These are phyloP conservation scores for Xylariales sp. DNA, from an alignment of 2,329 filamentous ascomycete genomes.

Conservation along the genomic window DNA sequence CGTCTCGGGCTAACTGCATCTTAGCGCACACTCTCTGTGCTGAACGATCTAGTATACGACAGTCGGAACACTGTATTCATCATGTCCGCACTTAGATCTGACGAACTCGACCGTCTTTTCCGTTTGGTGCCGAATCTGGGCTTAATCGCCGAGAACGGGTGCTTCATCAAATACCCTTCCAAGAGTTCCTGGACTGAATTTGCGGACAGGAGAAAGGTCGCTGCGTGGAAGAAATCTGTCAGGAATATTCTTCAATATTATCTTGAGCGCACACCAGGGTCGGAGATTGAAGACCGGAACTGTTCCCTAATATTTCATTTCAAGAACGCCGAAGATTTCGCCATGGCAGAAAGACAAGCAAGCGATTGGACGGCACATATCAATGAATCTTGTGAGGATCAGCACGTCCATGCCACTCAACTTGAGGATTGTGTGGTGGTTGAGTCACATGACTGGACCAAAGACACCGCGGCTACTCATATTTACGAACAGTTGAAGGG, in stretches of 20 bases:
- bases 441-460: conserved; percentile 87
- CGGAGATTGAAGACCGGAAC: conserved; percentile 89
- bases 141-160: conserved; percentile 94
- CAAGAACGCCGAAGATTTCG: conserved; percentile 81
- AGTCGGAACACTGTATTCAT: conserved; percentile 88
- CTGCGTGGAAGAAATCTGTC: conserved; percentile 85
- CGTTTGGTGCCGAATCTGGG: conserved; percentile 84
- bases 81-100: conserved; percentile 89
- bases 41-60: conserved; percentile 85
- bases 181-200: conserved; percentile 80
- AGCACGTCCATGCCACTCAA: conserved; percentile 85
- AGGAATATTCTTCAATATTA: conserved; percentile 88
- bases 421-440: conserved; percentile 84
- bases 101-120: conserved; percentile 90
- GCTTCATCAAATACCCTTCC: conserved; percentile 81
- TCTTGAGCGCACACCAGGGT: conserved; percentile 87
- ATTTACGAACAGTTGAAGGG: conserved; percentile 72
- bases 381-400: conserved; percentile 89
- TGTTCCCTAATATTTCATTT: conserved; percentile 94
- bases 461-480: conserved; percentile 81
- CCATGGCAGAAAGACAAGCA: conserved; percentile 80
- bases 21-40: conserved; percentile 80
- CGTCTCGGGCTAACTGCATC: conserved; percentile 29
- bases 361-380: conserved; percentile 94
- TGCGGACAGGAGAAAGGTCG: conserved; percentile 76